Base-by-base conservation (phyloP, 495 filamentous ascomycete species). In the Podospora sp. region DNA sequence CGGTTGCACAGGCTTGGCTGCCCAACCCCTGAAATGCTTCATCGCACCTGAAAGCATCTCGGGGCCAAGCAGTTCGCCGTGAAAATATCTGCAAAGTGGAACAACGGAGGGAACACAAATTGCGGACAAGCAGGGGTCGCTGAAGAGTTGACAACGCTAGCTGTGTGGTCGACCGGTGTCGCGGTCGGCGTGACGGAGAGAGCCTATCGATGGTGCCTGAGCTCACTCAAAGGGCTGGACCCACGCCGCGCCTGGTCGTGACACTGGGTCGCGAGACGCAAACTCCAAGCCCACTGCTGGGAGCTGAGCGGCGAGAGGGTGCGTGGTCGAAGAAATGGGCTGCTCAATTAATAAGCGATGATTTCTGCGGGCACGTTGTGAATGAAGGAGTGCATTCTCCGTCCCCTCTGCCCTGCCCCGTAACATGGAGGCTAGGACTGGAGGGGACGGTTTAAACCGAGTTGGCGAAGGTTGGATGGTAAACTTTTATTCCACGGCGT, bases 261-360 rank as follows among this genome's bases (percentile, higher is more conserved):
- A 63, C 51, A 62, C 61, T 24, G 46, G 68, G 70, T 69, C 69
- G 57, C 57, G 56, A 71, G 65, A 62, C 71, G 68, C 69, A 56
- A 36, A 63, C 58, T 51, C 52, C 60, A 25, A 63, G 20, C 59
- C 25, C 25, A 8, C 8, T 33, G 29, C 29, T 8, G 3, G 8
- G 29, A 33, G 29, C 29, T 3, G 29, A 33, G 29, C 4, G 29
- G 29, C 29, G 29, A 33, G 26, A 35, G 22, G 18, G 18, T 6
- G 49, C 20, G n/a, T n/a, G n/a, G n/a, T n/a, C n/a, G n/a, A n/a
- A n/a, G n/a, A n/a, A n/a, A n/a, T n/a, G n/a, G n/a, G n/a, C n/a
- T n/a, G n/a, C n/a, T n/a, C n/a, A n/a, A n/a, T n/a, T n/a, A n/a
- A n/a, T n/a, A n/a, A n/a, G n/a, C n/a, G n/a, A n/a, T n/a, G n/a